Percentiles rank a stretch among this genome's conserved stretches.
phyloP scores from a whole-genome alignment of 768 basidiomycete genomes.

The Lactarius tabidus region DNA sequence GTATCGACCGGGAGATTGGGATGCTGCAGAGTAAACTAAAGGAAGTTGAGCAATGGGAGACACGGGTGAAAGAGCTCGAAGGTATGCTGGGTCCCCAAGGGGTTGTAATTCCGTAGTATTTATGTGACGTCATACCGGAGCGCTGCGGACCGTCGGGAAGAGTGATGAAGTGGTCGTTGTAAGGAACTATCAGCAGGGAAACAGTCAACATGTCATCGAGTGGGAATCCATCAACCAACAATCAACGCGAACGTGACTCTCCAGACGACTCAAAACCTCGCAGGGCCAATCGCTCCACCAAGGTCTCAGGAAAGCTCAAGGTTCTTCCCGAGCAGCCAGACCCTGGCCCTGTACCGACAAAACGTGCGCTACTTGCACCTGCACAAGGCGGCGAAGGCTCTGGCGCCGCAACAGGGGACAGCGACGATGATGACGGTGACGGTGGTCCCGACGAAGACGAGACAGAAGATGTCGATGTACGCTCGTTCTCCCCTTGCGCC shows the following conservation, averaged over 20 bases:
- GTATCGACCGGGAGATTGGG: constrained; percentile 70
- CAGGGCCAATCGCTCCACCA: constrained; percentile 75
- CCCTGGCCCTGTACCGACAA: constrained; percentile 30
- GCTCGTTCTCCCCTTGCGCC: constrained; percentile 23
- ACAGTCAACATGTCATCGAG: constrained; percentile 5
- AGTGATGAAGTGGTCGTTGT: background rate
- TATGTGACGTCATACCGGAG: background rate
- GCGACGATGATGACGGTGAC: constrained; percentile 50
- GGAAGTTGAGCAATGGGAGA: constrained; percentile 74
- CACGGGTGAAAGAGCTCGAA: constrained; percentile 60
- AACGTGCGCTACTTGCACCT: constrained; percentile 25
- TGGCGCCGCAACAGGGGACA: constrained; percentile 32
- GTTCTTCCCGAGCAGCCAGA: constrained; percentile 85
- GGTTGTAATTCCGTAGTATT: background rate
- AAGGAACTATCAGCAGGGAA: background rate
- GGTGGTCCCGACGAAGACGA: constrained; percentile 67
- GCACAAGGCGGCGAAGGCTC: constrained; percentile 32
- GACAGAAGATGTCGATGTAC: constrained; percentile 57
- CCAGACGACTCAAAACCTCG: constrained; percentile 51
- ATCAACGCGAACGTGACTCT: background rate
- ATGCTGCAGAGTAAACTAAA: constrained; percentile 59
- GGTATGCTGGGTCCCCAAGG: constrained; percentile 38
- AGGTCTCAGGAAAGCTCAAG: constrained; percentile 81
- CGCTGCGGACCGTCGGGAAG: background rate
- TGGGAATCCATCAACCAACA: background rate